Base-by-base conservation (phyloP, 2,329 filamentous ascomycete genomes). In the Penicillium sp. region DNA sequence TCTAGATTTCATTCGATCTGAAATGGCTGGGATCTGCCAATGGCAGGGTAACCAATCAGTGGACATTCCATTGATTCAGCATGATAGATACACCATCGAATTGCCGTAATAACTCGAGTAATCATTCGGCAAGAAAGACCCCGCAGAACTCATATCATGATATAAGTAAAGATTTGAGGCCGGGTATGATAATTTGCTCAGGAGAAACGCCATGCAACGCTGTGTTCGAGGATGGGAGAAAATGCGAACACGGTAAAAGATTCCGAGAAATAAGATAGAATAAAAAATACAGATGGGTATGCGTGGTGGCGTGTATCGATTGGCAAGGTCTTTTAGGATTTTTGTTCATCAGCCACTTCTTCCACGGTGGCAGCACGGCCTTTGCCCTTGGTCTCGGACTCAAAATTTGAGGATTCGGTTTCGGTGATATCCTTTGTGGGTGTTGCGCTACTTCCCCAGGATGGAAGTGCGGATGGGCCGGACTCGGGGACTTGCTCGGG, bases 331-430 rank as follows among this genome's bases (percentile, higher is more conserved):
- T 15, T 37, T 38, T 23, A 38, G 47, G 37, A 48, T 29, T 42
- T 45, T 20, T 58, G 59, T 29, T 64, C 61, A 20, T 61, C 60
- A 6, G 23, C 46, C 10, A 44, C 48, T 31, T 65, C 62, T 49
- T 65, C 62, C n/a, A 65, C 60, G 1, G 60, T 62, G 15, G 54
- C 52, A 23, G 55, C 50, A 15, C 60, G 54, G 8, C 48, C 41
- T 45, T 65, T 65, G 18, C 62, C 62, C 31, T 64, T 64, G 17
- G 53, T 52, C 12, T 45, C 29, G 17, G 57, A 55, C n/a, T 49
- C 48, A 5, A 52, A 15, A 5, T 33, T 32, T 8, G 37, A 39
- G 6, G n/a, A 15, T 11, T 50, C 51, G 1, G 34, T 10, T 4
- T 34, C 34, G 4, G 42, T n/a, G 16, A 32, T 18, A n/a, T 37